Conservation (phyloP, 2,329 filamentous ascomycete species). For the Leptographium wingfieldii region DNA sequence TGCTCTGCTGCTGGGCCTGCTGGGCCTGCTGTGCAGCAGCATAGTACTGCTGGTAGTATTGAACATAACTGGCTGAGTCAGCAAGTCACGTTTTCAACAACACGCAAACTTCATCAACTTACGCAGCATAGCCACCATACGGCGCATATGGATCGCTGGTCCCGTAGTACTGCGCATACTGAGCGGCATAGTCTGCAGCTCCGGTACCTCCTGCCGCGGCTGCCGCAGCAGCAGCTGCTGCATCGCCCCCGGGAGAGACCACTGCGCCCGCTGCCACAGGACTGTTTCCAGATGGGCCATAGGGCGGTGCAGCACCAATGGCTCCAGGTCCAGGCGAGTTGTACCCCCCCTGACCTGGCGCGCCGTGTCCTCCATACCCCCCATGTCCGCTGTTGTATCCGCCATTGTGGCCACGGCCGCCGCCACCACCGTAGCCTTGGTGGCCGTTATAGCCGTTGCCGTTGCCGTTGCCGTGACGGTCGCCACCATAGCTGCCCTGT, state of each 20-base stretch:
- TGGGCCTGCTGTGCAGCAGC: constrained; percentile 41
- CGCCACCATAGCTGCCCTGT: constrained; percentile 36
- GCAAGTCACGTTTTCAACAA: neutral
- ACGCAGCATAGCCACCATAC: constrained; percentile 79
- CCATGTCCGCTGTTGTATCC: neutral
- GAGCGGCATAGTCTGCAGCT: constrained; percentile 58
- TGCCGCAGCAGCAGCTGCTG: constrained; percentile 12
- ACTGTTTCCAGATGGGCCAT: neutral
- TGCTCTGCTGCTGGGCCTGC: constrained; percentile 23
- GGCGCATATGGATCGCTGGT: constrained; percentile 67
- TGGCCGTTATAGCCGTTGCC: constrained; percentile 4
- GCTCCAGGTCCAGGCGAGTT: constrained; percentile 19
- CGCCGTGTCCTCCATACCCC: constrained; percentile 20
- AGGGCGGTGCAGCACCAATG: neutral
- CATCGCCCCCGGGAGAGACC: neutral
- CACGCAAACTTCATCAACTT: constrained; percentile 19
- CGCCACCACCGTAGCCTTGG: constrained; percentile 25
- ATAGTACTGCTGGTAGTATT: constrained; percentile 64
- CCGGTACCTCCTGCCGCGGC: constrained; percentile 18
- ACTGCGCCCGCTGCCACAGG: neutral
- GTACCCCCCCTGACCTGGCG: constrained; percentile 21
- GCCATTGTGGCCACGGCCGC: constrained; percentile 12
- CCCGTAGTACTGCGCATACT: constrained; percentile 75
- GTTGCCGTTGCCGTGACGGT: constrained; percentile 21
- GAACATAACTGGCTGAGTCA: constrained; percentile 36